Evolutionary conservation across 306 rosid genomes (phyloP), one percentile per base, ranked within the genome.

Genomic region (Lathyrus aphaca): DNA sequence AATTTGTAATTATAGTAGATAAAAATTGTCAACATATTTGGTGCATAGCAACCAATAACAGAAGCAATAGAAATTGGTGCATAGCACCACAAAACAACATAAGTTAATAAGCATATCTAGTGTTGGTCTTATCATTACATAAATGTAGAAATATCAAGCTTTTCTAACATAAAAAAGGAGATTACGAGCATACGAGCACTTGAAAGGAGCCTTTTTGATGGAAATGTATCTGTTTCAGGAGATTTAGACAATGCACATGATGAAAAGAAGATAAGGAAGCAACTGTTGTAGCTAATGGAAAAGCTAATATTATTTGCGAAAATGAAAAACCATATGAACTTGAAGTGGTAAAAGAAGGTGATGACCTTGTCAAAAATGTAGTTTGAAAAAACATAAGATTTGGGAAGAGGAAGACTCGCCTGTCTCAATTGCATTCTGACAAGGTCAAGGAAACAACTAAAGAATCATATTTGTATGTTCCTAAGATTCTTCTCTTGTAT

Each of bases 171-270:
- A n/a, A n/a, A n/a, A n/a, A n/a, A n/a, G n/a, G n/a, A n/a, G n/a
- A n/a, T n/a, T n/a, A n/a, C n/a, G 74, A 79, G 96, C 84, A 81
- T 90, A 73, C 92, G 87, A 71, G 97, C 99, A 14, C 84, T 79
- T 69, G 97, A 88, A 77, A 83, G 90, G 74, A 86, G 79, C 51
- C 81, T 76, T 61, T 66, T 79, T 66, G 84, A 80, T 82, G 83
- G 76, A 46, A 76, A 83, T 32, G n/a, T 84, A 56, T 77, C 86
- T 66, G 58, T 71, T 72, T 74, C 90, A 48, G 82, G 79, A 83
- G 65, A 81, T 73, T 54, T 58, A 71, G 96, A 82, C 61, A 76
- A 50, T 82, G 78, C 45, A 67, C 82, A 56, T 39, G 80, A 71
- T 73, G 87, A 62, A 69, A 21, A 21, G 23, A 21, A 21, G 23